Evolutionary conservation across 306 rosid genomes (phyloP).

Genomic region (Trichosanthes cucumerina): DNA sequence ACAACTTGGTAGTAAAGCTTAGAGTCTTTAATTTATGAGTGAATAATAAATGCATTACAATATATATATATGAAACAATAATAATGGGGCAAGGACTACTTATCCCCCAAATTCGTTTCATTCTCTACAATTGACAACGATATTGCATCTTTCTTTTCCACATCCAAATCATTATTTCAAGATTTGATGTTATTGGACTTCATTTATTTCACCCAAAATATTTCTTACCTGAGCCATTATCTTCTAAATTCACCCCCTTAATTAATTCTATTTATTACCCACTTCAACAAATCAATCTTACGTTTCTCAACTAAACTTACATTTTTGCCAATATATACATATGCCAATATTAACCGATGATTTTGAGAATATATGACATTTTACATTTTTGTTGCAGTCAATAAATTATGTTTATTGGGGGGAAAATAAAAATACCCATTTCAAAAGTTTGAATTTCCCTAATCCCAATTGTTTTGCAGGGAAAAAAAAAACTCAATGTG

Average conservation of each 20-base stretch:
- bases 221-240: slow-evolving; percentile 10
- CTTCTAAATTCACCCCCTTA: neutral
- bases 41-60: slow-evolving; percentile 40
- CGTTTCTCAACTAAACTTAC: neutral
- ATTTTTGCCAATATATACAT: neutral
- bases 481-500: too few relatives aligned
- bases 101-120: slow-evolving; percentile 28
- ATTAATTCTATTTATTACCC: slow-evolving; percentile 8
- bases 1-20: neutral
- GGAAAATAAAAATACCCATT: too few relatives aligned
- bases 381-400: neutral
- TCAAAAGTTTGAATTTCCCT: too few relatives aligned
- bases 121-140: slow-evolving; percentile 38
- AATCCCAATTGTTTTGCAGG: too few relatives aligned
- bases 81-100: slow-evolving; percentile 17
- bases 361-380: too few relatives aligned
- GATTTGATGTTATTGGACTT: slow-evolving; percentile 22
- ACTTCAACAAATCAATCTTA: neutral
- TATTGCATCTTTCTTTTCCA: slow-evolving; percentile 23
- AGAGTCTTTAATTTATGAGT: neutral
- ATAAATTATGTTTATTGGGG: neutral
- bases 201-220: slow-evolving; percentile 48
- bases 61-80: neutral
- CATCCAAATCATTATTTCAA: slow-evolving; percentile 30
- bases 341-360: neutral